These are phyloP conservation scores for Athelia psychrophila DNA, from an alignment of 1,284 basidiomycete genomes.

Conservation along the genomic window DNA sequence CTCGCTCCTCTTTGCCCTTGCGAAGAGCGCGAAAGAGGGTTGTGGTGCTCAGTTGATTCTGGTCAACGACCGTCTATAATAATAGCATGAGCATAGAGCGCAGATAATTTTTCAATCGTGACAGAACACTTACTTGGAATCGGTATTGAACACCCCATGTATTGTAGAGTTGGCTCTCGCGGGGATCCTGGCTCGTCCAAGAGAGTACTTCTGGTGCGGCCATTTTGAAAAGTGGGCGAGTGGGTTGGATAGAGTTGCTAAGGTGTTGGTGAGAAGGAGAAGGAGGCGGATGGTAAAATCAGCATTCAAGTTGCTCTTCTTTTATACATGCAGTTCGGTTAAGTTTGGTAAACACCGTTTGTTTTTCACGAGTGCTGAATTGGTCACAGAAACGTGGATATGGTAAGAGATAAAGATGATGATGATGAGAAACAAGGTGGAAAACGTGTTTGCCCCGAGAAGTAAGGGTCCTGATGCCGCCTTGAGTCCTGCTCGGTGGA, in stretches of 20 bases:
- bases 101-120: constrained; percentile 5
- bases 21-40: constrained; percentile 75
- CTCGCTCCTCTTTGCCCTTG: constrained; percentile 77
- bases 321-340: constrained; percentile 41
- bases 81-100: neutral
- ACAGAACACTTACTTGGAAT: constrained; percentile 53
- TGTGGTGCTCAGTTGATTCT: constrained; percentile 65
- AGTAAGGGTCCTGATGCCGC: constrained; percentile 53
- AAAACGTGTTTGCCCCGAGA: constrained; percentile 69
- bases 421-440: constrained; percentile 57
- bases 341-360: constrained; percentile 33
- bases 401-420: constrained; percentile 68
- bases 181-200: constrained; percentile 83
- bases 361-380: constrained; percentile 52
- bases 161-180: constrained; percentile 78
- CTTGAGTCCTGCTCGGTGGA: constrained; percentile 64
- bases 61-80: constrained; percentile 57
- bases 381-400: constrained; percentile 70
- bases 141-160: constrained; percentile 78
- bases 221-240: constrained; percentile 38
- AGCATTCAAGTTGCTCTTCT: constrained; percentile 22
- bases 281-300: neutral
- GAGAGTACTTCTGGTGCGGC: constrained; percentile 64
- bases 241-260: constrained; percentile 10
- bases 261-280: constrained; percentile 17